phyloP scores from a whole-genome alignment of 2,329 filamentous ascomycete species.

The Aphanoascus verrucosus region DNA sequence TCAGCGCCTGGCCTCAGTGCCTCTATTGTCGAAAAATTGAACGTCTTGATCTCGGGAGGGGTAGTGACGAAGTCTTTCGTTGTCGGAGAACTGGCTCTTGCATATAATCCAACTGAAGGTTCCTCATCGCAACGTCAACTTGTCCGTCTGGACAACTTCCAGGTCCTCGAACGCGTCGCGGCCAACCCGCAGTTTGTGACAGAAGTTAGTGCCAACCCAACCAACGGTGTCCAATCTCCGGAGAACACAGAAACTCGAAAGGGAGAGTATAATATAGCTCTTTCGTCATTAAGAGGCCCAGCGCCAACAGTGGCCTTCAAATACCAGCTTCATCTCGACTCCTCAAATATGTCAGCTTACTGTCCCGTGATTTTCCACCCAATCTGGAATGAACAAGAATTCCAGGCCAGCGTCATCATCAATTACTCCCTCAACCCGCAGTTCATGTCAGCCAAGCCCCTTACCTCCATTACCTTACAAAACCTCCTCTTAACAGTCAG shows the following conservation, averaged over 20 bases:
- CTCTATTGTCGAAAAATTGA: slow-evolving; percentile 87
- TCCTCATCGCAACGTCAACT: slow-evolving; percentile 41
- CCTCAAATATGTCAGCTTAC: slow-evolving; percentile 45
- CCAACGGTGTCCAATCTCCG: slow-evolving; percentile 16
- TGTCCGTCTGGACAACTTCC: slow-evolving; percentile 79
- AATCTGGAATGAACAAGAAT: slow-evolving; percentile 71
- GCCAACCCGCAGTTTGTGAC: slow-evolving; percentile 86
- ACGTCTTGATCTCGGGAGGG: slow-evolving; percentile 67
- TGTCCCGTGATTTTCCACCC: slow-evolving; percentile 65
- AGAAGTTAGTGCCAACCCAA: slow-evolving; percentile 37
- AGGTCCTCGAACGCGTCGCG: slow-evolving; percentile 78
- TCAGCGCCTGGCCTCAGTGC: slow-evolving; percentile 69
- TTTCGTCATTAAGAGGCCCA: slow-evolving; percentile 59
- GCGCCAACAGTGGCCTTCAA: slow-evolving; percentile 67
- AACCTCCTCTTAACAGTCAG: slow-evolving; percentile 64
- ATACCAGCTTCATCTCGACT: slow-evolving; percentile 71
- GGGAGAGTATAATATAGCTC: slow-evolving; percentile 69
- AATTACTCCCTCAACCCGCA: slow-evolving; percentile 73
- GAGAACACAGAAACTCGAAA: slow-evolving; percentile 45
- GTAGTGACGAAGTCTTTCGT: slow-evolving; percentile 61
- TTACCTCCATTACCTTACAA: slow-evolving; percentile 48
- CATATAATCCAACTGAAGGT: slow-evolving; percentile 49
- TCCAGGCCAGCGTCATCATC: slow-evolving; percentile 76
- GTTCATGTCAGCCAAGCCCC: slow-evolving; percentile 39
- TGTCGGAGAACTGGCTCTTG: slow-evolving; percentile 78